Conservation (phyloP, 2,329 filamentous ascomycete species). For the Esteya vermicola region DNA sequence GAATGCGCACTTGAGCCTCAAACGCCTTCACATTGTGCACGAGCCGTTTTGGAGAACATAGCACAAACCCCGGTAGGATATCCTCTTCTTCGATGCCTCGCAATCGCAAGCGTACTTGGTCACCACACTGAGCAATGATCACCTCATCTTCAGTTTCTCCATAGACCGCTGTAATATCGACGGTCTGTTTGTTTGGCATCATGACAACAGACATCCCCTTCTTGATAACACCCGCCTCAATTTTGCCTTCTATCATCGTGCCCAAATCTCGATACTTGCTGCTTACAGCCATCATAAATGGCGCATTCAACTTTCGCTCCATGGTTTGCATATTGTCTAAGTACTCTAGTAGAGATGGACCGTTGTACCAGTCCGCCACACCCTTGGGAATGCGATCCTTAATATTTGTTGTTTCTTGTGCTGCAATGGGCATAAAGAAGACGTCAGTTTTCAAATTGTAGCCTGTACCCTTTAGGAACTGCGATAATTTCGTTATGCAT, state of each 20-base stretch:
- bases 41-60: conserved; percentile 85
- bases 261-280: conserved; percentile 97
- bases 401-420: conserved; percentile 73
- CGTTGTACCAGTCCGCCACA: conserved; percentile 69
- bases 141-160: conserved; percentile 96
- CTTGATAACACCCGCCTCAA: conserved; percentile 87
- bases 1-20: conserved; percentile 90
- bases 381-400: conserved; percentile 73
- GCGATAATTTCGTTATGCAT: conserved; percentile 74
- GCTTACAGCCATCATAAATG: conserved; percentile 98
- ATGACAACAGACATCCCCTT: conserved; percentile 76
- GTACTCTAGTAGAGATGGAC: conserved; percentile 85
- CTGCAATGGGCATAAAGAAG: conserved; percentile 91
- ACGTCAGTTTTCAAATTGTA: conserved; percentile 93
- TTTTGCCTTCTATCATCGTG: conserved; percentile 94
- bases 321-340: conserved; percentile 57
- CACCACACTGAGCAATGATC: conserved; percentile 67
- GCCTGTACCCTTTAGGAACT: conserved; percentile 82
- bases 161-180: conserved; percentile 75
- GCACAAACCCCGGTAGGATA: conserved; percentile 84
- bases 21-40: conserved; percentile 84
- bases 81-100: conserved; percentile 97
- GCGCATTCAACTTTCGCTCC: conserved; percentile 90
- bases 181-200: conserved; percentile 85
- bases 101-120: conserved; percentile 84